A percentile compares a stretch with the other conserved stretches of the same genome.
phyloP scores from a whole-genome alignment of 495 filamentous ascomycete genomes.

The Niebla homalea region DNA sequence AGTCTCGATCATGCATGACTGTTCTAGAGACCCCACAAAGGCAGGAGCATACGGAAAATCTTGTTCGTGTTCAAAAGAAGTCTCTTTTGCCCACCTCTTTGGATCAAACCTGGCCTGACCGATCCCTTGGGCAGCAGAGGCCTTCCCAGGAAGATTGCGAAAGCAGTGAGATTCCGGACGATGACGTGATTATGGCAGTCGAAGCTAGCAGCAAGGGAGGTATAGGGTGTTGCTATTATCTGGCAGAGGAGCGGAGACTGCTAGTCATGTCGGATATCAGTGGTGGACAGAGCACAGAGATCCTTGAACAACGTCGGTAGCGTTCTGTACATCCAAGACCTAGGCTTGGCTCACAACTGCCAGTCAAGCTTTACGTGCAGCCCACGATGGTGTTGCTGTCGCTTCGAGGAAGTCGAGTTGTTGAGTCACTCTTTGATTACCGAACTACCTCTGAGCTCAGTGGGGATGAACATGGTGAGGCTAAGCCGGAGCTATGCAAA shows the following conservation, averaged over 20 bases:
- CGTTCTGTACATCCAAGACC: neutral
- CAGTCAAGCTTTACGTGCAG: constrained; percentile 60
- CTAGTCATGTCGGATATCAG: constrained; percentile 73
- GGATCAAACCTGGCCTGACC: no score
- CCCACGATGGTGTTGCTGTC: constrained; percentile 73
- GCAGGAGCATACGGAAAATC: no score
- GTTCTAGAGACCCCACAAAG: no score
- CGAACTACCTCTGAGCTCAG: constrained; percentile 13
- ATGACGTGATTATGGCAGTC: constrained; percentile 66
- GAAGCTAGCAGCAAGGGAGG: constrained; percentile 59
- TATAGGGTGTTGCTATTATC: constrained; percentile 81
- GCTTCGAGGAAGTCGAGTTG: constrained; percentile 49
- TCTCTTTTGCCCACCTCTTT: no score
- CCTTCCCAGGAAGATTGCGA: constrained; percentile 19
- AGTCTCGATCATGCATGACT: no score
- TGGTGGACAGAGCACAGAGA: constrained; percentile 47
- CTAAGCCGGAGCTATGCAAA: neutral
- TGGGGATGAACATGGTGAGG: constrained; percentile 18
- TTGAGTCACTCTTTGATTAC: constrained; percentile 15
- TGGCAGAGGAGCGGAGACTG: constrained; percentile 57
- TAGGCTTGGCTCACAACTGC: constrained; percentile 10
- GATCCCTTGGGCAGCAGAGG: no score
- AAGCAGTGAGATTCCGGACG: constrained; percentile 49
- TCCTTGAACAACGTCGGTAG: constrained; percentile 50
- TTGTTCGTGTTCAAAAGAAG: no score